These are phyloP conservation scores for Sarocladium brachiariae DNA, from an alignment of 2,329 filamentous ascomycete species.

Conservation along the genomic window DNA sequence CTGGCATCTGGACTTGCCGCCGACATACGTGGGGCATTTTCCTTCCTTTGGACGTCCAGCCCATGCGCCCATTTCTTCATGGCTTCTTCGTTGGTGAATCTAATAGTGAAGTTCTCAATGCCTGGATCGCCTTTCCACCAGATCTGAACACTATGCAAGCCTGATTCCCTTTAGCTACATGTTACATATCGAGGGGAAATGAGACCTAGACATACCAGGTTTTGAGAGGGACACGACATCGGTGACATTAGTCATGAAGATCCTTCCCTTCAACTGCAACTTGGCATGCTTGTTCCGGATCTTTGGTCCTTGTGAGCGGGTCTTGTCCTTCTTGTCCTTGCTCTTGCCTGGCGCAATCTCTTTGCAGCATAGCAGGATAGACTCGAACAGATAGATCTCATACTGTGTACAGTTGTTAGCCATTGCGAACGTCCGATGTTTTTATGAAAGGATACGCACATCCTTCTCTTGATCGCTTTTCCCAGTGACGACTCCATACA, in stretches of 20 bases:
- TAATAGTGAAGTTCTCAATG: constrained; percentile 93
- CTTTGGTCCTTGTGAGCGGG: constrained; percentile 49
- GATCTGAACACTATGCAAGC: constrained; percentile 91
- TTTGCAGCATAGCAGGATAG: constrained; percentile 94
- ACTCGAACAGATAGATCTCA: constrained; percentile 95
- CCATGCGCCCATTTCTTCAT: constrained; percentile 89
- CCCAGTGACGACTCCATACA: constrained; percentile 84
- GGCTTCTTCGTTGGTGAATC: constrained; percentile 82
- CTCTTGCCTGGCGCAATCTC: constrained; percentile 79
- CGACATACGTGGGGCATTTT: constrained; percentile 41
- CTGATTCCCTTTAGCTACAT: constrained; percentile 36
- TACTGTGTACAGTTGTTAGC: constrained; percentile 54
- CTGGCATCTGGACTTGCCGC: constrained; percentile 38
- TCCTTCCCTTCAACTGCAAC: constrained; percentile 89
- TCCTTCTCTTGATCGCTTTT: constrained; percentile 90
- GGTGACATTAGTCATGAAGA: constrained; percentile 98
- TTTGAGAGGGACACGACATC: constrained; percentile 84
- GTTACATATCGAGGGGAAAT: too few relatives aligned
- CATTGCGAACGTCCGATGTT: background rate
- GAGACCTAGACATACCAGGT: constrained; percentile 57
- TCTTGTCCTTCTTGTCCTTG: constrained; percentile 69
- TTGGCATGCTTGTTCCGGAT: constrained; percentile 63
- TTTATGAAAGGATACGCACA: constrained; percentile 48
- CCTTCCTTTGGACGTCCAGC: constrained; percentile 69
- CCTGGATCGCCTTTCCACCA: constrained; percentile 97